Conservation (phyloP, 1,284 basidiomycete genomes). For the Pseudozyma tsukubaensis region DNA sequence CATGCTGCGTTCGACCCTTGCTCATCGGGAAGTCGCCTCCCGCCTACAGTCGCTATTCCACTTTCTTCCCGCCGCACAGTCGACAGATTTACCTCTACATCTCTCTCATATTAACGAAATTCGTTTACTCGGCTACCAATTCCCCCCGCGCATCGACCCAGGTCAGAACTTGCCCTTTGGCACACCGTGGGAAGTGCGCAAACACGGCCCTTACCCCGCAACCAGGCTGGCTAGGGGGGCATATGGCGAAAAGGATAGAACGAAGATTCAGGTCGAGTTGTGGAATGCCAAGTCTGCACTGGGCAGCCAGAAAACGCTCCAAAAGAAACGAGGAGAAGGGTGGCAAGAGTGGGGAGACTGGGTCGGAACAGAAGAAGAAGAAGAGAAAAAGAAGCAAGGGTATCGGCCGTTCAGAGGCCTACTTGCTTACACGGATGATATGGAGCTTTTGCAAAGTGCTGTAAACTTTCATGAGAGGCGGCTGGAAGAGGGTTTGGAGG, state of each 20-base stretch:
- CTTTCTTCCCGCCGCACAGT: background rate
- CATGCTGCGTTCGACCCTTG: no score
- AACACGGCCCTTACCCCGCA: constrained; percentile 16
- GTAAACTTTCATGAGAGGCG: no score
- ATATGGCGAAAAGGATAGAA: background rate
- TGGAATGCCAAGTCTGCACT: constrained; percentile 18
- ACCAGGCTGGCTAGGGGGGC: background rate
- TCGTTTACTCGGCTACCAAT: constrained; percentile 3
- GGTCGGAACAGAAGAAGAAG: background rate
- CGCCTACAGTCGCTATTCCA: background rate
- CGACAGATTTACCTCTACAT: background rate
- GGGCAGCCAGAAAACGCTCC: constrained; percentile 6
- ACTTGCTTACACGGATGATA: no score
- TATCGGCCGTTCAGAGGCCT: no score
- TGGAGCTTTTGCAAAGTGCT: no score
- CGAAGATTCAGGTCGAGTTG: constrained; percentile 7
- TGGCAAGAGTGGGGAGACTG: constrained; percentile 2
- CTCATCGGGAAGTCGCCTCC: no score
- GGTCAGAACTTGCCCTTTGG: constrained; percentile 10
- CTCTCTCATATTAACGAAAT: constrained; percentile 13
- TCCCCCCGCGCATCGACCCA: constrained; percentile 4
- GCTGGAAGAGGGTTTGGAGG: no score
- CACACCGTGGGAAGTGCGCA: background rate
- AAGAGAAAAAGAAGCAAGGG: no score
- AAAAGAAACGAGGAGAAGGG: constrained; percentile 16